Evolutionary conservation across 345 rosid species (phyloP), one percentile per base, ranked within the genome.

Genomic region (Balakata baccata): DNA sequence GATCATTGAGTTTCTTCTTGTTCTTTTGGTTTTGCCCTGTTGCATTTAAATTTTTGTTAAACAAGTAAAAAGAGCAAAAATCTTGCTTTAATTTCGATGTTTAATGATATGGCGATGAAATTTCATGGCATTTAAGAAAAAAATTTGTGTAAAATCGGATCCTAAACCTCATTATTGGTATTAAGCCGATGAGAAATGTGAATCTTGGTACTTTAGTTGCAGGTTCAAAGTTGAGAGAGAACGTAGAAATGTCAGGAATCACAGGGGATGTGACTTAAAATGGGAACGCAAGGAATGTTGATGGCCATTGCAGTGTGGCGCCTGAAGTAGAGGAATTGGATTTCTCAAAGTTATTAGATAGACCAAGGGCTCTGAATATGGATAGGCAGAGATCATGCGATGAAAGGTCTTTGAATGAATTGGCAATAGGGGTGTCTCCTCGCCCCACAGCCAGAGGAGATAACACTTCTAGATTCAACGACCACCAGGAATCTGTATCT

Each of bases 341-440:
- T 86, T 81, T 89, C 84, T 85, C 91, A 0, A 90, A 83, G 89
- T 70, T 89, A 69, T 66, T 79, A 39, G 98, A 88, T 70, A 89
- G 76, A 85, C 92, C 98, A 59, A 89, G 90, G 83, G 76, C 84
- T 29, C 69, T 94, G 85, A 90, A 83, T 74, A 81, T 92, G 18
- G 97, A 95, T 9, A 86, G 98, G 79, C 87, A 88, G 74, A 81
- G 86, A 68, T 95, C 98, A 11, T 88, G 75, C 38, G 98, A 89
- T 18, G 96, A 89, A 72, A 78, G 87, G 80, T 85, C 88, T 14
- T 78, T 89, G 0, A 80, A 52, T 63, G 96, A 92, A 29, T 73
- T 88, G 63, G 38, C 87, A 7, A 75, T 50, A 39, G 88, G 84
- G 14, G 10, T 81, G n/a, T 87, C 92, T 22, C 69, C 77, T 25